Percentiles rank a stretch among this genome's conserved stretches.
These are phyloP conservation scores for Termitomyces sp. DNA, from an alignment of 768 basidiomycete genomes.

Conservation along the genomic window DNA sequence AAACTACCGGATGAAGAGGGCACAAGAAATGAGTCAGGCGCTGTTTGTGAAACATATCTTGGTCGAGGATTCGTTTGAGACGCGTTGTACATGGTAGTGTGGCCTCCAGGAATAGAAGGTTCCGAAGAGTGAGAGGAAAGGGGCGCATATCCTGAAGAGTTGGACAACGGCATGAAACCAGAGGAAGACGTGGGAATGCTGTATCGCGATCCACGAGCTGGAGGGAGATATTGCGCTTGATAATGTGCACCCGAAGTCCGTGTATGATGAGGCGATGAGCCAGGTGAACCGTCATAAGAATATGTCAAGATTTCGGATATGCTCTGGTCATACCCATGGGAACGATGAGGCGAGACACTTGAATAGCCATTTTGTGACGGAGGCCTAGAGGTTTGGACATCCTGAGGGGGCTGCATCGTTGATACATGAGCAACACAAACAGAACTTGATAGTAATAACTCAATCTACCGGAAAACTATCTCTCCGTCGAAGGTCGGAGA, in stretches of 20 bases:
- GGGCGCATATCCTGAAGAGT: conserved; percentile 32
- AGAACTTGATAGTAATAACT: background rate
- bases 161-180: conserved; percentile 58
- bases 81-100: conserved; percentile 23
- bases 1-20: conserved; percentile 32
- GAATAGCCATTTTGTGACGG: conserved; percentile 27
- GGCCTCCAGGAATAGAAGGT: conserved; percentile 6
- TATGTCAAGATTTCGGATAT: conserved; percentile 27
- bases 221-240: conserved; percentile 33
- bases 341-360: conserved; percentile 25
- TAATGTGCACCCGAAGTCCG: conserved; percentile 20
- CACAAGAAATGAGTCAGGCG: conserved; percentile 16
- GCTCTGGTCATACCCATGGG: conserved; percentile 35
- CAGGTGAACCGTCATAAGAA: conserved; percentile 36
- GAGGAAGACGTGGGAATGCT: conserved; percentile 64
- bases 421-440: conserved; percentile 1
- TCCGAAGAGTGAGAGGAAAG: conserved; percentile 39
- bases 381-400: conserved; percentile 28
- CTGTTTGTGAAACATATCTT: conserved; percentile 22
- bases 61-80: conserved; percentile 29
- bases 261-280: conserved; percentile 25
- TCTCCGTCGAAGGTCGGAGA: conserved; percentile 44
- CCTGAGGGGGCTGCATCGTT: conserved; percentile 28
- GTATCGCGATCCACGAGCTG: conserved; percentile 52
- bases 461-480: conserved; percentile 55